Conservation (phyloP, 1,284 basidiomycete genomes). For the Ceratobasidium sp. region DNA sequence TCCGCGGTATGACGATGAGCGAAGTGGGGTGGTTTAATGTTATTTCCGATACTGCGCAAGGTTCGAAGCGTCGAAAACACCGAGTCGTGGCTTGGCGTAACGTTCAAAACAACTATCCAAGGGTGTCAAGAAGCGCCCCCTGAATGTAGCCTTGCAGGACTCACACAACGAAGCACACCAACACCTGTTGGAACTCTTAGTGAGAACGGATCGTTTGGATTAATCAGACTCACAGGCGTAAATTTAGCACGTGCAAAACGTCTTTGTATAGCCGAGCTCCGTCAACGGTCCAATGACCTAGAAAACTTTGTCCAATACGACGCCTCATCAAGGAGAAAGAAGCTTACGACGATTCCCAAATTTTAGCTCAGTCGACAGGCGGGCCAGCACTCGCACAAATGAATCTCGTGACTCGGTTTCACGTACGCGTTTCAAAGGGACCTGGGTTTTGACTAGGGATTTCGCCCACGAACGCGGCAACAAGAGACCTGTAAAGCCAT, state of each 20-base stretch:
- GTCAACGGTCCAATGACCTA: background rate
- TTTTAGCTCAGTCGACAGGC: background rate
- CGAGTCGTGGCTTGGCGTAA: background rate
- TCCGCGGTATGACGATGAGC: too few species aligned
- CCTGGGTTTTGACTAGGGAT: background rate
- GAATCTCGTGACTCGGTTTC: background rate
- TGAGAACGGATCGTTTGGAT: background rate
- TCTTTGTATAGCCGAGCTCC: background rate
- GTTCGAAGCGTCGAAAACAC: background rate
- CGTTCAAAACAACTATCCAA: background rate
- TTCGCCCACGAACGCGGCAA: background rate
- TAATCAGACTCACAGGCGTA: background rate
- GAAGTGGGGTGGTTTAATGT: too few species aligned
- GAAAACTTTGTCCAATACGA: background rate
- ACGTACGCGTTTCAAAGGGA: background rate
- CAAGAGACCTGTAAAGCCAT: background rate
- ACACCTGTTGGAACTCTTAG: background rate
- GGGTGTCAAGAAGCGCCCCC: background rate
- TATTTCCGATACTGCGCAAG: background rate
- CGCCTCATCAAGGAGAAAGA: background rate
- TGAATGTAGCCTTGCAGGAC: background rate
- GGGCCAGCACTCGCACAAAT: background rate
- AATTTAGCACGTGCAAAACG: background rate
- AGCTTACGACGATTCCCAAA: background rate
- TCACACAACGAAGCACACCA: background rate